These are phyloP conservation scores for Populus ilicifolia DNA, from an alignment of 345 rosid genomes.

Conservation along the genomic window DNA sequence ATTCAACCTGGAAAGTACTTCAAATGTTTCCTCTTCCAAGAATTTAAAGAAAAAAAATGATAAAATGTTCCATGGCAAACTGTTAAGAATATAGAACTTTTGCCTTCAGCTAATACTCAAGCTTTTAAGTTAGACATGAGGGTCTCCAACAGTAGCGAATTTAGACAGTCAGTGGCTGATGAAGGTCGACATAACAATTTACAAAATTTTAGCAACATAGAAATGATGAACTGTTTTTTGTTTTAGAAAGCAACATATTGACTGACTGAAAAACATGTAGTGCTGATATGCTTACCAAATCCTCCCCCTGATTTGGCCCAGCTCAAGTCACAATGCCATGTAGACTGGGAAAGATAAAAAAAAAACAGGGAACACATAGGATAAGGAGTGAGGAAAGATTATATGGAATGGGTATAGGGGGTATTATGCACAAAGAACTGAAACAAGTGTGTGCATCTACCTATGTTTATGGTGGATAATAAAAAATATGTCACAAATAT, in stretches of 20 bases:
- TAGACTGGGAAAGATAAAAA: constrained; percentile 4
- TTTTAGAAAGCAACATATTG: too few species aligned
- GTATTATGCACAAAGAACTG: not conserved
- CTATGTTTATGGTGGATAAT: not conserved
- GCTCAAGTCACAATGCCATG: constrained; percentile 32
- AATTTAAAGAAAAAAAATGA: not conserved
- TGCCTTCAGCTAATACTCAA: too few species aligned
- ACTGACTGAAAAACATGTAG: not conserved
- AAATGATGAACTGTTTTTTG: not conserved
- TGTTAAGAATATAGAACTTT: too few species aligned
- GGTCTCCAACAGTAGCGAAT: too few species aligned
- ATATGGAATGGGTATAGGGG: too few species aligned
- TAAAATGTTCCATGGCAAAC: too few species aligned
- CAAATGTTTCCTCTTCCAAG: constrained; percentile 37
- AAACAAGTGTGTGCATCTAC: not conserved
- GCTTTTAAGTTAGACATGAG: too few species aligned
- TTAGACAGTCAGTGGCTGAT: too few species aligned
- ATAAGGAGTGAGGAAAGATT: not conserved
- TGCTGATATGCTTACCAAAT: constrained; percentile 20
- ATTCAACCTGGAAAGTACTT: constrained; percentile 44
- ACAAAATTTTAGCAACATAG: not conserved
- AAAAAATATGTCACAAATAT: not conserved
- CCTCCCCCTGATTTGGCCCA: constrained; percentile 24
- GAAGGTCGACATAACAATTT: too few species aligned
- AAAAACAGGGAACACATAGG: not conserved